Percentiles rank a stretch among this genome's conserved stretches.
phyloP scores from a whole-genome alignment of 2,329 filamentous ascomycete genomes.

The Xylariaceae sp. region DNA sequence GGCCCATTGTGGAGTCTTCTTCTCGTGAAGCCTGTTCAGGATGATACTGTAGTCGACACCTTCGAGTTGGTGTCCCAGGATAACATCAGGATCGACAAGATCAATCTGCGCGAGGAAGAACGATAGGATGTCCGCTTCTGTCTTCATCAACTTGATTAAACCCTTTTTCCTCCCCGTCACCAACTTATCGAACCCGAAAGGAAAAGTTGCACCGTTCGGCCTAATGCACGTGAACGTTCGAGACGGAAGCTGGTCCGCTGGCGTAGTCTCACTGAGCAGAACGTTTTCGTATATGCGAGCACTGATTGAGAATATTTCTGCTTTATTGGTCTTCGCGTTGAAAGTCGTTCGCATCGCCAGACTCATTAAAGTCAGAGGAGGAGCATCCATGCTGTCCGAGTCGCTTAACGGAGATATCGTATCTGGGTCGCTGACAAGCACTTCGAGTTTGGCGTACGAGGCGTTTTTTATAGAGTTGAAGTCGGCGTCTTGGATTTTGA shows the following conservation, averaged over 20 bases:
- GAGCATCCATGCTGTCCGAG: conserved; percentile 73
- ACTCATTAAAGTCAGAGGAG: conserved; percentile 94
- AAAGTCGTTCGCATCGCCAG: conserved; percentile 81
- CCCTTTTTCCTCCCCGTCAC: conserved; percentile 67
- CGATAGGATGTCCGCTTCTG: conserved; percentile 76
- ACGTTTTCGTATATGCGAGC: conserved; percentile 90
- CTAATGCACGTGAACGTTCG: conserved; percentile 89
- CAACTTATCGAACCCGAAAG: conserved; percentile 78
- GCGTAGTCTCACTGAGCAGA: conserved; percentile 77
- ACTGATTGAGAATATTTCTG: conserved; percentile 88
- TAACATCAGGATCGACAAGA: conserved; percentile 83
- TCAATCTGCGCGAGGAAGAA: conserved; percentile 88
- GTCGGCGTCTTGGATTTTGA: conserved; percentile 81
- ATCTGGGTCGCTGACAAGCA: conserved; percentile 72
- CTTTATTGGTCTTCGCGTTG: conserved; percentile 90
- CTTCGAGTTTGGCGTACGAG: conserved; percentile 95
- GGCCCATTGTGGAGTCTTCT: conserved; percentile 92
- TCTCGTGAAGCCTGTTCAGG: conserved; percentile 78
- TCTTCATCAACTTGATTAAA: conserved; percentile 73
- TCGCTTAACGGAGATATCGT: conserved; percentile 69
- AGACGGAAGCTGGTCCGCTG: conserved; percentile 81
- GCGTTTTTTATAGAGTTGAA: conserved; percentile 83
- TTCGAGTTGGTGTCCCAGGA: conserved; percentile 93
- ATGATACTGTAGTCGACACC: conserved; percentile 93
- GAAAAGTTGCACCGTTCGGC: conserved; percentile 70